Evolutionary conservation across 257 asterid species (phyloP), one percentile per base, ranked within the genome.

Genomic region (Scutellaria baicalensis): DNA sequence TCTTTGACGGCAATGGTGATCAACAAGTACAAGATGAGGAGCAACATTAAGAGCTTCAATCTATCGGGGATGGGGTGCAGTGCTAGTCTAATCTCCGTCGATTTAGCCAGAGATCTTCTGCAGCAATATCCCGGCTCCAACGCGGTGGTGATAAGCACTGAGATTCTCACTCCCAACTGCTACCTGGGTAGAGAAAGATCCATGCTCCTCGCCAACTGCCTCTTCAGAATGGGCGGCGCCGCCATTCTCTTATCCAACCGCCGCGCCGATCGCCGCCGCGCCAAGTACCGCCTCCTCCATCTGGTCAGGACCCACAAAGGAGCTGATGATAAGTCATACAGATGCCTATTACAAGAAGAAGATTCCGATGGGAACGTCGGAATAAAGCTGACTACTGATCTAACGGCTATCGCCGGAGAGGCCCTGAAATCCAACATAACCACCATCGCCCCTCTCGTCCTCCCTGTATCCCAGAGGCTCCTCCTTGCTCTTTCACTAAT

Each of bases 21-120:
- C 10, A 85, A 85, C n/a, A 85, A 84, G 65, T 88, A 83, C 69
- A 82, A 72, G 13, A 59, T 88, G 80, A 79, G 92, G 33, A 81
- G 89, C 52, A 82, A 85, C 5, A 67, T 88, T 0, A 85, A 67
- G 77, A 85, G 87, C 77, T 88, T 75, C 63, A 88, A 85, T 17
- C 64, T 88, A 0, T 88, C 95, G 3, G 56, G 92, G 7, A 88
- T 85, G 95, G 95, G 95, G 4, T 87, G 93, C 52, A 84, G 87
- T 18, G 93, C 93, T 0, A 84, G 88, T 3, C 13, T 87, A 0
- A 86, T 86, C 31, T 82, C 92, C 1, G 56, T 86, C n/a, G 89
- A 84, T 64, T 56, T 86, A 9, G 92, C 88, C 0, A 78, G 78
- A 7, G 92, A 86, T 43, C 81, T 86, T 4, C 83, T 86, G 45